Conservation (phyloP, 768 basidiomycete genomes). For the Suillus subluteus region DNA sequence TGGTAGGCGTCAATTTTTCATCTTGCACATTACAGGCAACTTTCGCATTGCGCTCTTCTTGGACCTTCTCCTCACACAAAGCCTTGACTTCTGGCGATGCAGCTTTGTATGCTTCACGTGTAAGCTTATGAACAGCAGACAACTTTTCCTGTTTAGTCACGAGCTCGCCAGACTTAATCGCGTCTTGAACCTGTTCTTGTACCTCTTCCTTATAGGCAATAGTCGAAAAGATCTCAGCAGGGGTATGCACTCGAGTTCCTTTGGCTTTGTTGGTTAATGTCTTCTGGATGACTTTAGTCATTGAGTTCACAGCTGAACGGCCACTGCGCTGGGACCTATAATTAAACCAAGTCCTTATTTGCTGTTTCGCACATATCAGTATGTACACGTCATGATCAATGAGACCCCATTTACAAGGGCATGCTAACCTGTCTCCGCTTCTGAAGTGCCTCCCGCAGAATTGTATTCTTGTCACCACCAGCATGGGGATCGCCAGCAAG, state of each 20-base stretch:
- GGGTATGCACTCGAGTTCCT: neutral
- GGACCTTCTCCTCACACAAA: neutral
- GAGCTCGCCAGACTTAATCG: neutral
- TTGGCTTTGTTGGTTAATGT: neutral
- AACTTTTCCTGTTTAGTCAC: neutral
- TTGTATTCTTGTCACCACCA: neutral
- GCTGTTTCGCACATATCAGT: neutral
- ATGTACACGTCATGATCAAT: neutral
- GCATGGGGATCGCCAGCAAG: neutral
- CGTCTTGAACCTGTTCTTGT: neutral
- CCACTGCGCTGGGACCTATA: neutral
- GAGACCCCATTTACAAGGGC: too few species aligned
- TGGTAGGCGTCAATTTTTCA: neutral
- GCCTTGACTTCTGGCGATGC: neutral
- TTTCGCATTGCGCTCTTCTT: neutral
- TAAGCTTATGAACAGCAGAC: neutral
- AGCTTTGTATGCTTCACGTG: neutral
- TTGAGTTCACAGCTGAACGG: neutral
- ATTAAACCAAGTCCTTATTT: neutral
- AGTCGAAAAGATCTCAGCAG: neutral
- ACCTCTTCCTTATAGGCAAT: conserved; percentile 1
- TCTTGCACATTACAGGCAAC: neutral
- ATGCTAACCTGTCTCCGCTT: neutral
- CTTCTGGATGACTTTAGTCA: neutral
- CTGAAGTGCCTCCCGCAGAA: neutral